Conservation (phyloP, 2,329 filamentous ascomycete species). For the Colletotrichum eleusines region DNA sequence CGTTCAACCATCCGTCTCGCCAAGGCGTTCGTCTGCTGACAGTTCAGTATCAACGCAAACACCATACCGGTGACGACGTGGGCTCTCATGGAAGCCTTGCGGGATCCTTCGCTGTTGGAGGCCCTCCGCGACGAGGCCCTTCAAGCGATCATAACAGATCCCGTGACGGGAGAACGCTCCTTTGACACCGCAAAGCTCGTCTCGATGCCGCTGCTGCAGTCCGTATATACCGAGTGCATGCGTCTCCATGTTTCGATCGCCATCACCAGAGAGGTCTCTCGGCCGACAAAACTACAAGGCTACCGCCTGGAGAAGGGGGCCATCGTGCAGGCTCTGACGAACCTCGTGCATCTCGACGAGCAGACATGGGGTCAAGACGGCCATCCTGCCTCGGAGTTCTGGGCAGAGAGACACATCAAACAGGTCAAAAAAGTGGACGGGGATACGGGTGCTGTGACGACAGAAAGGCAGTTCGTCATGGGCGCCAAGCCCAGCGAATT, state of each 20-base stretch:
- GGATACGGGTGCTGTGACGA: neutral
- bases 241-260: constrained; percentile 46
- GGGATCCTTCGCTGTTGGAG: constrained; percentile 43
- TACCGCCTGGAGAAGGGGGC: constrained; percentile 42
- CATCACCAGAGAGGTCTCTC: constrained; percentile 44
- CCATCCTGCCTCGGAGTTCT: constrained; percentile 38
- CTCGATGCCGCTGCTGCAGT: constrained; percentile 46
- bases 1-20: rapidly evolving
- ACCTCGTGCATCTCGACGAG: constrained; percentile 44
- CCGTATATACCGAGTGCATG: constrained; percentile 46
- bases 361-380: constrained; percentile 31
- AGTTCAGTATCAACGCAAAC: constrained; percentile 46
- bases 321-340: constrained; percentile 44
- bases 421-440: neutral
- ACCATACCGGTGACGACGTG: constrained; percentile 48
- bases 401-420: constrained; percentile 42
- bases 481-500: constrained; percentile 31
- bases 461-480: constrained; percentile 19
- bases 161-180: constrained; percentile 22
- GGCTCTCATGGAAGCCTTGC: constrained; percentile 47
- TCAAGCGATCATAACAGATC: constrained; percentile 33
- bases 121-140: constrained; percentile 44
- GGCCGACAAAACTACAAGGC: constrained; percentile 41
- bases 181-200: constrained; percentile 44
- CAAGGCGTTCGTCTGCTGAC: neutral